Evolutionary conservation across 2,329 filamentous ascomycete species (phyloP), one percentile per base, ranked within the genome.

Genomic region (Beauveria varroae): DNA sequence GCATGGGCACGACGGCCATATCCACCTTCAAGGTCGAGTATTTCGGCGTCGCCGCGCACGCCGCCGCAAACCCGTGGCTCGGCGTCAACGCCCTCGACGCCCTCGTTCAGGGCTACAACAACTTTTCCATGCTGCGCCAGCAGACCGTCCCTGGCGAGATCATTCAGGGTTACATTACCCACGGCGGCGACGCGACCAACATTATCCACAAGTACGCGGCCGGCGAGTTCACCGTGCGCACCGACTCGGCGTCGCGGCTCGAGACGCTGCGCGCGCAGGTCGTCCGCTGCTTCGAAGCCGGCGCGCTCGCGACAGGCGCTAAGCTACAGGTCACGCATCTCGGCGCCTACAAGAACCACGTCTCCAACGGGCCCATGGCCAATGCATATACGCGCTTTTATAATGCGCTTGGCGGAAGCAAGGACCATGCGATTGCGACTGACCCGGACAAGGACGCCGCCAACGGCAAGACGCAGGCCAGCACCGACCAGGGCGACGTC

Each of bases 1-100:
- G 82, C 2, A 77, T 81, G 66, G 75, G 76, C 3, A 85, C 82
- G 1, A 77, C 79, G 3, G 82, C 82, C 5, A 84, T 79, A 64
- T 67, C 72, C 5, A 71, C 73, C 56, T 77, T 83, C 67, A 76
- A 74, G 51, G 80, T 79, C 4, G 79, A 79, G 63, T 85, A 81
- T 65, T 75, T 78, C 10, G 84, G 83, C 5, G 77, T 76, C 43
- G 79, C 79, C 59, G 81, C 83, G 0, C 82, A 85, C 65, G 82
- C 82, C 0, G 81, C 80, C 3, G 76, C 76, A 1, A 79, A 75
- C 34, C 83, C 82, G 0, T 85, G 81, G 82, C 74, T 81, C 5
- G 82, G 83, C 0, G 74, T 82, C 66, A 86, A 86, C 66, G 82
- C 82, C 0, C 75, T 85, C 1, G 83, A 86, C 67, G 82, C 81